Evolutionary conservation across 2,329 filamentous ascomycete species (phyloP).

Genomic region (Claviceps humidiphila): DNA sequence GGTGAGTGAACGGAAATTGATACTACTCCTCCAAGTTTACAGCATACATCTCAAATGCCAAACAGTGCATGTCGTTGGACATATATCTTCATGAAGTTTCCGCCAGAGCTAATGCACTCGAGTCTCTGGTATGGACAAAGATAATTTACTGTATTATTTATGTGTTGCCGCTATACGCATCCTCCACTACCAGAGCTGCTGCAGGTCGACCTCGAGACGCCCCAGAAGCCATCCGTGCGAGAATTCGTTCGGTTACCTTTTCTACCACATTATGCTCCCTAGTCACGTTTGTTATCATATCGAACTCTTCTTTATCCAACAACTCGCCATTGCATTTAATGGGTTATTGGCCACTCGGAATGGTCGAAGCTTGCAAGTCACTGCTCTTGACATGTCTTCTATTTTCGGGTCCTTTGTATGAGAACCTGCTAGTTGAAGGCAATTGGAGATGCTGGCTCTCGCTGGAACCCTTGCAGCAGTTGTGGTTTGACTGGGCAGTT

Average conservation of each 20-base stretch:
- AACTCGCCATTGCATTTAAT: conserved; percentile 43
- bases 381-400: conserved; percentile 64
- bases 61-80: no score
- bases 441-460: conserved; percentile 52
- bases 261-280: conserved; percentile 59
- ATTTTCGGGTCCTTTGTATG: conserved; percentile 76
- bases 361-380: conserved; percentile 48
- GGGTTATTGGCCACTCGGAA: conserved; percentile 67
- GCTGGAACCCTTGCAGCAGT: conserved; percentile 40
- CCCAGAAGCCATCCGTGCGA: conserved; percentile 75
- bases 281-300: conserved; percentile 53
- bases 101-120: not conserved
- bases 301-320: not conserved
- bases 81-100: not conserved
- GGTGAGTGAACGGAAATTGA: conserved; percentile 11
- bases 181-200: conserved; percentile 64
- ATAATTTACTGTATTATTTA: conserved; percentile 77
- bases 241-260: conserved; percentile 65
- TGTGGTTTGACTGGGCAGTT: conserved; percentile 60
- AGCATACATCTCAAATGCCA: no score
- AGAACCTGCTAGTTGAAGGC: conserved; percentile 60
- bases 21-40: no score
- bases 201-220: conserved; percentile 70
- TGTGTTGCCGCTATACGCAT: conserved; percentile 83
- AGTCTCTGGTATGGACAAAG: conserved; percentile 17